Percentiles rank a stretch among this genome's conserved stretches.
Conservation (phyloP, 176 grass and related monocot genomes). For the Microstegium vimineum region DNA sequence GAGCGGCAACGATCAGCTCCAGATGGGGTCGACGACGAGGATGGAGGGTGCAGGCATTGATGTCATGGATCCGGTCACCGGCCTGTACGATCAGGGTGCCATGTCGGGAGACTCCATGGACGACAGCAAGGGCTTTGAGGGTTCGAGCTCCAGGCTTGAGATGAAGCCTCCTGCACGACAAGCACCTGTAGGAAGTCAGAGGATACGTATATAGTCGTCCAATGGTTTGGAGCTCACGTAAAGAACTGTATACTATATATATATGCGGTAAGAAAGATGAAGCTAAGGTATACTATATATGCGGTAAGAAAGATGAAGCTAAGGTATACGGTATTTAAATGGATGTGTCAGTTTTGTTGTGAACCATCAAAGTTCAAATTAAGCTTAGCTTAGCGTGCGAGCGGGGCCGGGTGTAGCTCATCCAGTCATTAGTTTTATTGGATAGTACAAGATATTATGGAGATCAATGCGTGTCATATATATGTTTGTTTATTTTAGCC, state of each 20-base stretch:
- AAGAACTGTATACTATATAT: constrained; percentile 60
- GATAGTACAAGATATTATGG: not conserved
- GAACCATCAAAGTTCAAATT: constrained; percentile 13
- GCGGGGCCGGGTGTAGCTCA: not conserved
- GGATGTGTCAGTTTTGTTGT: constrained; percentile 13
- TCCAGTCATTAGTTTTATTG: not conserved
- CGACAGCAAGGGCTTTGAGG: constrained; percentile 52
- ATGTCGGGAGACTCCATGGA: constrained; percentile 52
- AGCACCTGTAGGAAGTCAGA: constrained; percentile 50
- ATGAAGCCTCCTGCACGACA: constrained; percentile 50
- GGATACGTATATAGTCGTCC: constrained; percentile 35
- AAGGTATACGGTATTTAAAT: not conserved
- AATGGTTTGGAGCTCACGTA: constrained; percentile 38
- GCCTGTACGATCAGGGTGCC: constrained; percentile 47
- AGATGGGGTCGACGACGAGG: constrained; percentile 27
- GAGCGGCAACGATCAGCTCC: constrained; percentile 40
- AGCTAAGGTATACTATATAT: no score
- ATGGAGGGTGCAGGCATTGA: not conserved
- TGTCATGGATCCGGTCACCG: constrained; percentile 52
- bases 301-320: not conserved
- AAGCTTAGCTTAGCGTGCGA: not conserved
- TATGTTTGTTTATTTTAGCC: not conserved
- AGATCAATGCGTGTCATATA: not conserved
- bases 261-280: constrained; percentile 30
- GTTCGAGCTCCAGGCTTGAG: constrained; percentile 52